Percentiles rank a stretch among this genome's conserved stretches.
Evolutionary conservation across 169 alveolate genomes (phyloP).

Genomic region (Babesia bigemina): DNA sequence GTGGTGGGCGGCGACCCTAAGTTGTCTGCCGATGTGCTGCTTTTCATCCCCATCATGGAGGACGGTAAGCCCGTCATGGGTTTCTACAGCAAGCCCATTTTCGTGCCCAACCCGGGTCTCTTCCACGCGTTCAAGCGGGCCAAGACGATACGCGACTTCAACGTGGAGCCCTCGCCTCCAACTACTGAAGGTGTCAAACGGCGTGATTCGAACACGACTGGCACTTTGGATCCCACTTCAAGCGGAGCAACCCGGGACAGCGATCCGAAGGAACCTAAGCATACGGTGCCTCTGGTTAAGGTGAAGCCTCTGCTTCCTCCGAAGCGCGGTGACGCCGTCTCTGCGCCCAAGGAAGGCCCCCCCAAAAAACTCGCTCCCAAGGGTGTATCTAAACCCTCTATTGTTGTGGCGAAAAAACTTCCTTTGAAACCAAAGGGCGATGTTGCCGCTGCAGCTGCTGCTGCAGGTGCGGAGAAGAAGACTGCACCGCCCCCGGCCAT

Average conservation of each 20-base stretch:
- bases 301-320: neutral
- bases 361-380: too few relatives aligned
- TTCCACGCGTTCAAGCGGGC: conserved; percentile 53
- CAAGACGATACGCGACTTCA: conserved; percentile 15
- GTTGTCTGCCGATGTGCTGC: conserved; percentile 22
- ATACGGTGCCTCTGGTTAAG: neutral
- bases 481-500: too few relatives aligned
- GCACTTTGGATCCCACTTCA: neutral
- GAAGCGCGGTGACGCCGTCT: neutral
- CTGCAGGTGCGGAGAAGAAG: too few relatives aligned
- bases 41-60: conserved; percentile 44
- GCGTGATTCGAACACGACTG: neutral
- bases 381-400: too few relatives aligned
- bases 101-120: conserved; percentile 79
- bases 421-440: too few relatives aligned
- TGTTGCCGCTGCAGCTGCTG: too few relatives aligned
- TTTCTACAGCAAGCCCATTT: conserved; percentile 72
- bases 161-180: neutral
- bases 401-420: too few relatives aligned
- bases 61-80: conserved; percentile 66
- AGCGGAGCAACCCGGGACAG: too few relatives aligned
- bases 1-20: conserved; percentile 57
- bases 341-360: too few relatives aligned
- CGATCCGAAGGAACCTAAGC: too few relatives aligned
- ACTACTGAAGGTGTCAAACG: neutral